Base-by-base conservation (phyloP, 768 basidiomycete genomes). In the Suillus cothurnatus region DNA sequence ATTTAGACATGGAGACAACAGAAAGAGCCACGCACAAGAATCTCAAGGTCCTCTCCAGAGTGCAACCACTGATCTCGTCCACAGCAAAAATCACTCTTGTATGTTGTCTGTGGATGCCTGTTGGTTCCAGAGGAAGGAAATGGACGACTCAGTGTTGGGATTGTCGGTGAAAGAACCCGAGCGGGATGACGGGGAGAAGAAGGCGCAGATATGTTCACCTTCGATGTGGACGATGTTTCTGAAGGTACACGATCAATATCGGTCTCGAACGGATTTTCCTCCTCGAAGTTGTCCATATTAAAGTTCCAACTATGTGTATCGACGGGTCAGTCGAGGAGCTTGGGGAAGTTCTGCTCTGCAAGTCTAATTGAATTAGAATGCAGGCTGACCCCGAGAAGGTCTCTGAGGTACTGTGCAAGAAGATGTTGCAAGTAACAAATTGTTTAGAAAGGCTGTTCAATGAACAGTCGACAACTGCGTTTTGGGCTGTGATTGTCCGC, bases 61-160 rank as follows among this genome's bases (percentile, higher is more conserved):
- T 95, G 93, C 67, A 95, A 72, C 76, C 88, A 88, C 70, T 86
- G 84, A 73, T 95, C 93, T 65, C 89, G 82, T 31, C 81, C 76
- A 71, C 92, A 94, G 73, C 92, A 94, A 71, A 89, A 92, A 75
- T 93, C 91, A 39, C 78, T 88, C 83, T 92, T 94, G 78, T 79
- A 81, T n/a, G 81, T 78, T 65, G 82, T 75, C 61, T 81, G 82
- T 5, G 84, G 78, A 39, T 84, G 82, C 63, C 80, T 83, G 65
- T 86, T 85, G 2, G 86, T 81, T 19, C 84, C 86, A 19, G 83
- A 79, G 6, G 90, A 86, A 12, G 88, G 83, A 69, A 88, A 85
- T 36, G 74, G 66, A 58, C 65, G 71, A 50, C 84, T 84, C 17
- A 26, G 57, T 36, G 68, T 68, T 61, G 85, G 79, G 21, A 83